Base-by-base conservation (phyloP, 768 basidiomycete genomes). In the Austroboletus festivus region DNA sequence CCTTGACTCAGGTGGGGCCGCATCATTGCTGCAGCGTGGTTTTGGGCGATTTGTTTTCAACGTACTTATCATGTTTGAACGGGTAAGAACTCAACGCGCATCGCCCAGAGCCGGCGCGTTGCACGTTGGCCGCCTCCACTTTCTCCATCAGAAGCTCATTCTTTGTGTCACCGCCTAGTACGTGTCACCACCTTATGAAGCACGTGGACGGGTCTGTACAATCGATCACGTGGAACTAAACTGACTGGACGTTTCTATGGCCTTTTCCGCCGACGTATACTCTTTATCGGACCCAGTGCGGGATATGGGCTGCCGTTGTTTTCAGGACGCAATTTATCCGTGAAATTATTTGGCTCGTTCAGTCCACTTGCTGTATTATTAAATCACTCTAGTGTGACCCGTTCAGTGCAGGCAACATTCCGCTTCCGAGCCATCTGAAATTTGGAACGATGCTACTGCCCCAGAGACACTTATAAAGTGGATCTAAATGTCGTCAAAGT, bases 281-380 rank as follows among this genome's bases (percentile, higher is more conserved):
- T 54, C 41, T 53, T 23, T 7, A 42, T 20, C 13, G 22, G 24
- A 21, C 38, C 31, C 30, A 30, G 30, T 31, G 42, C 31, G 13
- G 18, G 15, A 33, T 15, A 34, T 28, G 26, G 26, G 26, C 12
- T 13, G 12, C 9, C 31, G 31, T 8, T 33, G 31, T 15, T 13
- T 33, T 4, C 5, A 5, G 6, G 11, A 28, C 11, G 26, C 26
- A 5, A 11, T 5, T 5, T 33, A 33, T 13, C 12, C 12, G 26
- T 28, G 26, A 28, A 28, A 28, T 28, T 5, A 33, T 4, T 13
- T 15, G 31, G 31, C 15, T 33, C 31, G 31, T 7, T 7, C 31
- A 4, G 12, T 33, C 21, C 5, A 28, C 28, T 46, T 63, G 54
- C 59, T 63, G 59, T 61, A 63, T 53, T 37, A 18, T 37, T 5